Percentiles rank a stretch among this genome's conserved stretches.
phyloP scores from a whole-genome alignment of 208 protist genomes.

The Leptomonas seymouri region DNA sequence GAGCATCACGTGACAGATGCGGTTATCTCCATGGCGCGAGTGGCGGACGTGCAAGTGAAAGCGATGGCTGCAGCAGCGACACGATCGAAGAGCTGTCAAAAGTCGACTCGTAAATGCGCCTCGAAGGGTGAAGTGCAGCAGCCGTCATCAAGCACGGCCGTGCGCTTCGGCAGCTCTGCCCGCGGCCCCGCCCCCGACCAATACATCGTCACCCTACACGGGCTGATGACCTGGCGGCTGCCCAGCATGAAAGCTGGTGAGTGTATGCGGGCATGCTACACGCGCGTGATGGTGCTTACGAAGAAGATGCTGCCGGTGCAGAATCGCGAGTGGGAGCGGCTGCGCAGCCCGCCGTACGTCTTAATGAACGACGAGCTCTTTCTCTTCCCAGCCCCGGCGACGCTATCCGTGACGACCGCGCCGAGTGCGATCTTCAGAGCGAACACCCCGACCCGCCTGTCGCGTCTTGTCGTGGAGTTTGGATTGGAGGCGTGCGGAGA shows the following conservation, averaged over 20 bases:
- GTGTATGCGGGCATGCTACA: constrained; percentile 56
- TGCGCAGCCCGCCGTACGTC: constrained; percentile 64
- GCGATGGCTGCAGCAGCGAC: neutral
- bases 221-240: constrained; percentile 77
- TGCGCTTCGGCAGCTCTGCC: constrained; percentile 16
- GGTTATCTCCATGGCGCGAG: constrained; percentile 44
- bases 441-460: constrained; percentile 39
- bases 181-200: constrained; percentile 6
- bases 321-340: constrained; percentile 62
- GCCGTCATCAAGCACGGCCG: neutral
- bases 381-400: constrained; percentile 37
- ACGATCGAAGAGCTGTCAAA: neutral
- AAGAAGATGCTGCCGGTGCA: constrained; percentile 55
- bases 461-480: constrained; percentile 73
- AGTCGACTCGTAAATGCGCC: neutral
- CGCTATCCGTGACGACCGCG: neutral
- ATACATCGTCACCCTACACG: constrained; percentile 78
- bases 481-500: constrained; percentile 78
- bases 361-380: constrained; percentile 72
- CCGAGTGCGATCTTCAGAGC: constrained; percentile 27
- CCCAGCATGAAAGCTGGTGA: constrained; percentile 70
- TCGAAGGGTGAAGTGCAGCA: neutral
- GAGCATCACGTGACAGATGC: constrained; percentile 63
- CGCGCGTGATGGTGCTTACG: constrained; percentile 63
- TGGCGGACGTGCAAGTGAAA: neutral